Evolutionary conservation across 2,329 filamentous ascomycete genomes (phyloP).

Genomic region (Talaromyces sp.): DNA sequence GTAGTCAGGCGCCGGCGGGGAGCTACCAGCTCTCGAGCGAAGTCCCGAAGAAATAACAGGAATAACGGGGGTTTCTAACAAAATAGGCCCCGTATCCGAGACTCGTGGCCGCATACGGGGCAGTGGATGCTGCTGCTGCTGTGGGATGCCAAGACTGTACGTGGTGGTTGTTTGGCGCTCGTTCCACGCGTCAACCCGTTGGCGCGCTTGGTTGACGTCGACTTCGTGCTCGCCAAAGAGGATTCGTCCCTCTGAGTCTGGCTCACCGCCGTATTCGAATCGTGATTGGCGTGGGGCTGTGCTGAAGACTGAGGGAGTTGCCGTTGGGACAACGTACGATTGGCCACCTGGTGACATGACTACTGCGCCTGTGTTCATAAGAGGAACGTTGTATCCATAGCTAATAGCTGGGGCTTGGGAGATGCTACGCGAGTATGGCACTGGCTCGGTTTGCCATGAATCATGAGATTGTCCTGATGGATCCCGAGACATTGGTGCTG

Average conservation of each 20-base stretch:
- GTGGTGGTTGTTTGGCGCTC: conserved; percentile 4
- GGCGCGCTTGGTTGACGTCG: conserved; percentile 26
- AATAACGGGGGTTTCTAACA: conserved; percentile 7
- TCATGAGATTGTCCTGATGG: conserved; percentile 30
- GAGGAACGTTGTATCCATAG: neutral
- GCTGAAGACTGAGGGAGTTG: conserved; percentile 10
- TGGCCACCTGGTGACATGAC: conserved; percentile 2
- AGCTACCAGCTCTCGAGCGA: conserved; percentile 29
- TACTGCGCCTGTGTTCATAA: neutral
- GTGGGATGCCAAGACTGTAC: conserved; percentile 4
- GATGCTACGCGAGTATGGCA: conserved; percentile 20
- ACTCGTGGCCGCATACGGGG: conserved; percentile 11
- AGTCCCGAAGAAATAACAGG: conserved; percentile 14
- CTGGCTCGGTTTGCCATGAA: conserved; percentile 35
- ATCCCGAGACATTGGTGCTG: conserved; percentile 30
- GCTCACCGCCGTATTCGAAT: conserved; percentile 13
- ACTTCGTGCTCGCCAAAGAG: conserved; percentile 27
- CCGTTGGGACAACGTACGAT: conserved; percentile 20
- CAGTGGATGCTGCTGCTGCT: neutral
- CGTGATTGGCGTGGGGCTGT: conserved; percentile 12
- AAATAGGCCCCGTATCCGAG: neutral
- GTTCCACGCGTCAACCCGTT: conserved; percentile 21
- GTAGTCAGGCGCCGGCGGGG: conserved; percentile 26
- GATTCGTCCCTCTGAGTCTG: neutral
- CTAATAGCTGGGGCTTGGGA: conserved; percentile 13